Conservation (phyloP, 805 yeast genomes). For the Tetrapisispora nanseiensis region DNA sequence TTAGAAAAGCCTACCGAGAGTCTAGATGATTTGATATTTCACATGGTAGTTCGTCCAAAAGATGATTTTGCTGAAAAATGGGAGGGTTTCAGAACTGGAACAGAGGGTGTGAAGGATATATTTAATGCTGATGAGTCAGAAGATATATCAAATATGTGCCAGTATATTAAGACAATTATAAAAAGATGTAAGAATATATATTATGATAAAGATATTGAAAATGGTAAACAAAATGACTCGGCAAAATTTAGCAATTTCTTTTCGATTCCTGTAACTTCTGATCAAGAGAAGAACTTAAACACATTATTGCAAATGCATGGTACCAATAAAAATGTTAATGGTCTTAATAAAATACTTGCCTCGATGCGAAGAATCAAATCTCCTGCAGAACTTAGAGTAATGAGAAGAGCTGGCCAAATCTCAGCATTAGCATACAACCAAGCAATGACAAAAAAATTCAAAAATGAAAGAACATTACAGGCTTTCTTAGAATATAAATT, state of each 20-base stretch:
- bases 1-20: constrained; percentile 51
- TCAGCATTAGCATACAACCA: constrained; percentile 77
- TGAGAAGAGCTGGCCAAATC: constrained; percentile 76
- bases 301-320: constrained; percentile 28
- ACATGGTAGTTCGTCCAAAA: constrained; percentile 79
- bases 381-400: constrained; percentile 59
- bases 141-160: constrained; percentile 20
- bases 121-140: constrained; percentile 80
- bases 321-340: constrained; percentile 3
- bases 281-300: constrained; percentile 19
- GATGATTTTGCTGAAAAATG: constrained; percentile 73
- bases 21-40: constrained; percentile 49
- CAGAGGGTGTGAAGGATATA: constrained; percentile 66
- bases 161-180: constrained; percentile 39
- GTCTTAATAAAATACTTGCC: constrained; percentile 16
- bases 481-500: constrained; percentile 77
- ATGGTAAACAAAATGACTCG: constrained; percentile 13
- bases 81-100: constrained; percentile 92
- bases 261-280: constrained; percentile 17
- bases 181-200: constrained; percentile 42
- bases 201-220: constrained; percentile 35
- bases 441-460: constrained; percentile 61
- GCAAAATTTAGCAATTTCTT: constrained; percentile 25
- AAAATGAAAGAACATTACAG: constrained; percentile 67
- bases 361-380: constrained; percentile 59